A percentile compares a stretch with the other conserved stretches of the same genome.
phyloP scores from a whole-genome alignment of 768 basidiomycete species.

The Lentinula aciculospora region DNA sequence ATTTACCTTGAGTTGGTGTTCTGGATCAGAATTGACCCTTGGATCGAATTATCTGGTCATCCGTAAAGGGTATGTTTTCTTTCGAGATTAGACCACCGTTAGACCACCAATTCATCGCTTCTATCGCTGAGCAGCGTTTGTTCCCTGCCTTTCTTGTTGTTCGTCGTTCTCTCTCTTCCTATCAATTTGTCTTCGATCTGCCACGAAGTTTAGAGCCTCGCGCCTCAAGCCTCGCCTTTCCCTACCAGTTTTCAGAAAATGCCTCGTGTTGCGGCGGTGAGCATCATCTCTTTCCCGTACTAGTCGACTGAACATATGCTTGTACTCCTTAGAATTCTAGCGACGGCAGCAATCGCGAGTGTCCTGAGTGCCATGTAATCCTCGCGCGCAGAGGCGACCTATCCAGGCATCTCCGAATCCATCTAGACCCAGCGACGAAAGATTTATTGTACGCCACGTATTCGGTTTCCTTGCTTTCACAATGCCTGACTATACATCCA shows the following conservation, averaged over 20 bases:
- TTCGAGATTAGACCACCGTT: not conserved
- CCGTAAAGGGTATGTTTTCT: not conserved
- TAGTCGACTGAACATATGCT: not conserved
- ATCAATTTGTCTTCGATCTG: not conserved
- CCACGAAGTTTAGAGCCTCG: not conserved
- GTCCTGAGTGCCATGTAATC: not conserved
- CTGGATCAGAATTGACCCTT: no score
- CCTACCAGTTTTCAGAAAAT: not conserved
- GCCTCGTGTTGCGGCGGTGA: not conserved
- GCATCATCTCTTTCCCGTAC: not conserved
- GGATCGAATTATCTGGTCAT: not conserved
- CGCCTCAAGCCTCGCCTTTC: not conserved
- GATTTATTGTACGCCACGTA: not conserved
- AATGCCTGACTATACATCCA: not conserved
- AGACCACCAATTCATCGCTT: not conserved
- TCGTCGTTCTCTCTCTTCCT: not conserved
- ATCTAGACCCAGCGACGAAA: not conserved
- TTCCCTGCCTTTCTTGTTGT: not conserved
- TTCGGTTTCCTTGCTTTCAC: not conserved
- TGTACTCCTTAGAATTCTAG: not conserved
- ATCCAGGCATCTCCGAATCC: not conserved
- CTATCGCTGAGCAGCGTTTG: not conserved
- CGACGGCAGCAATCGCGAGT: not conserved
- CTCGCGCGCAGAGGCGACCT: not conserved
- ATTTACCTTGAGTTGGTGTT: not conserved